phyloP scores from a whole-genome alignment of 75 land plant species.

The Chamaecyparis obtusa region DNA sequence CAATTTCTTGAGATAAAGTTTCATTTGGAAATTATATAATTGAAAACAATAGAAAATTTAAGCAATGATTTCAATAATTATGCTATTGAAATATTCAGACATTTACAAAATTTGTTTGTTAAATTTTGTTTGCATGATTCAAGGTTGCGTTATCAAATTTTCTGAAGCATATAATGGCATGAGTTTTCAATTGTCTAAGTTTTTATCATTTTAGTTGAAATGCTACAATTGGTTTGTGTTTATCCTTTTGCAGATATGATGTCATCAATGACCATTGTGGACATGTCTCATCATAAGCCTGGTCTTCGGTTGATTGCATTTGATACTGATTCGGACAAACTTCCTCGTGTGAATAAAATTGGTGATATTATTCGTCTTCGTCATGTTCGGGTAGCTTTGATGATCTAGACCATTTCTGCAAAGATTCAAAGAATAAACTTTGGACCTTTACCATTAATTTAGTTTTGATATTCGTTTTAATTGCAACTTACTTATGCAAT shows the following conservation, averaged over 20 bases:
- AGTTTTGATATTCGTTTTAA: not conserved
- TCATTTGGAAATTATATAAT: not conserved
- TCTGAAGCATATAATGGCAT: not conserved
- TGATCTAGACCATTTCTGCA: not conserved
- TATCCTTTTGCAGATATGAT: constrained; percentile 49
- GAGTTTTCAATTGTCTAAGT: not conserved
- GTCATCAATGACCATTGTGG: constrained; percentile 59
- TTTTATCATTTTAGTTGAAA: not conserved
- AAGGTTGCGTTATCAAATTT: not conserved
- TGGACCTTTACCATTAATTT: not conserved
- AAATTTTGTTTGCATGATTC: not conserved
- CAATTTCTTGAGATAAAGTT: not conserved
- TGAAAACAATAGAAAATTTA: not conserved
- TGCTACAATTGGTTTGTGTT: not conserved
- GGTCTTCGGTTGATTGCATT: constrained; percentile 58
- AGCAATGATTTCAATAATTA: not conserved
- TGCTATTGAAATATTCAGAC: not conserved
- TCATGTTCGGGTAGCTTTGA: constrained; percentile 52
- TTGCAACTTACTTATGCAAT: not conserved
- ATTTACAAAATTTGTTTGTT: not conserved
- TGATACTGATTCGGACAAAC: constrained; percentile 34
- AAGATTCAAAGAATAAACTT: not conserved
- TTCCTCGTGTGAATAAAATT: constrained; percentile 46
- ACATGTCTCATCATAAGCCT: constrained; percentile 39
- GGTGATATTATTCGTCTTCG: constrained; percentile 77